phyloP scores from a whole-genome alignment of 805 yeast species.

The Danielia oregonensis region DNA sequence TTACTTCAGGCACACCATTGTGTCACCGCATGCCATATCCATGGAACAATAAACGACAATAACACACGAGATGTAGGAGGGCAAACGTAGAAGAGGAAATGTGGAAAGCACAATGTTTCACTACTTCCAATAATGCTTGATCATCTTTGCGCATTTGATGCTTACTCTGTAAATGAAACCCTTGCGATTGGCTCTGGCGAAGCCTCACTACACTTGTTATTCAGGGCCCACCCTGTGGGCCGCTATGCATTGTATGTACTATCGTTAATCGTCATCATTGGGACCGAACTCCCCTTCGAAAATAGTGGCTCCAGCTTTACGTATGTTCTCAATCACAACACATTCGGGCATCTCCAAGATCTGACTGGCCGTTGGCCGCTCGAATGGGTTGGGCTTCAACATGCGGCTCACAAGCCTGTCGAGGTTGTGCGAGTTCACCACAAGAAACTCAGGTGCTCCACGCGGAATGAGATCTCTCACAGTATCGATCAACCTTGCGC shows the following conservation, averaged over 20 bases:
- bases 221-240: slow-evolving; percentile 5
- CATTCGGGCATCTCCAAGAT: slow-evolving; percentile 73
- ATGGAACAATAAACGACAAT: too few relatives aligned
- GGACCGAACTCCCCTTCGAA: slow-evolving; percentile 97
- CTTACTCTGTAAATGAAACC: too few relatives aligned
- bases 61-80: too few relatives aligned
- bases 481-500: slow-evolving; percentile 10
- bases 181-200: too few relatives aligned
- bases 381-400: slow-evolving; percentile 79
- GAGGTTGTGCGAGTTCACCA: slow-evolving; percentile 50
- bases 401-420: slow-evolving; percentile 83
- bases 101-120: too few relatives aligned
- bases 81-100: too few relatives aligned
- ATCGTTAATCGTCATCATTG: slow-evolving; percentile 15
- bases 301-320: slow-evolving; percentile 90
- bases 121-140: too few relatives aligned
- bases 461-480: slow-evolving; percentile 50
- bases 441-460: slow-evolving; percentile 86
- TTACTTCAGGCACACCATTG: too few relatives aligned
- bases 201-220: too few relatives aligned
- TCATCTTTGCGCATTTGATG: too few relatives aligned
- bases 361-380: slow-evolving; percentile 75
- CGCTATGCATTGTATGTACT: slow-evolving; percentile 2
- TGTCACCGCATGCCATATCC: too few relatives aligned
- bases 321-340: slow-evolving; percentile 67